Base-by-base conservation (phyloP, 2,329 filamentous ascomycete genomes). In the Domatiomyces globalis region DNA sequence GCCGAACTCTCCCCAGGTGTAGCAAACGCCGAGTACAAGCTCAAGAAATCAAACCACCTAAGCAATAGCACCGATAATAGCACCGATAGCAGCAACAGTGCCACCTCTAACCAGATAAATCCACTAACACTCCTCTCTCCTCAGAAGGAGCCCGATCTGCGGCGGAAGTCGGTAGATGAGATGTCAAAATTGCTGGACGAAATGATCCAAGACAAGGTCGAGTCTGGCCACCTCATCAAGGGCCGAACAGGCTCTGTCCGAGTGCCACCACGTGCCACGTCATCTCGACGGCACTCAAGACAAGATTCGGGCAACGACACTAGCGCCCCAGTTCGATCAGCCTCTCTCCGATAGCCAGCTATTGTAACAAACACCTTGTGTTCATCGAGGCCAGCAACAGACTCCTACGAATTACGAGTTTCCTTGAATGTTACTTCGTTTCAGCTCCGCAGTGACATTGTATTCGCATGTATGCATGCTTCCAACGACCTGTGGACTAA, bases 181-280 rank as follows among this genome's bases (percentile, higher is more conserved):
- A 89, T 95, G 81, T 94, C 86, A 59, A 80, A 82, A 61, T 88
- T 95, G 71, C 77, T 95, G 22, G 90, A 96, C 62, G 87, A 95
- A 69, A 95, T 96, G 90, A 92, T 95, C 54, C 85, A 89, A 63
- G 85, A 90, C 63, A 81, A 85, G 52, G 84, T 94, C 49, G 85
- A 92, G 60, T 80, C 75, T 49, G 86, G 85, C 19, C 80, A 86
- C 50, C 70, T 87, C 19, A 73, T 86, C 27, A 80, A 84, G 61
- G 76, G 81, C 49, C 70, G 71, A 49, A 74, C 82, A 54, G 84
- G 83, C 43, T 87, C 81, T 62, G 76, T 87, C 48, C 77, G 80
- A 47, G 64, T 84, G 36, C 51, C 57, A 39, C 43, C 56, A 25
- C 51, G 53, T 17, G 36, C 43, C 20, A 50, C 53, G 22, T 58